phyloP scores from a whole-genome alignment of 768 basidiomycete species.

The Xerocomus spinulosus region DNA sequence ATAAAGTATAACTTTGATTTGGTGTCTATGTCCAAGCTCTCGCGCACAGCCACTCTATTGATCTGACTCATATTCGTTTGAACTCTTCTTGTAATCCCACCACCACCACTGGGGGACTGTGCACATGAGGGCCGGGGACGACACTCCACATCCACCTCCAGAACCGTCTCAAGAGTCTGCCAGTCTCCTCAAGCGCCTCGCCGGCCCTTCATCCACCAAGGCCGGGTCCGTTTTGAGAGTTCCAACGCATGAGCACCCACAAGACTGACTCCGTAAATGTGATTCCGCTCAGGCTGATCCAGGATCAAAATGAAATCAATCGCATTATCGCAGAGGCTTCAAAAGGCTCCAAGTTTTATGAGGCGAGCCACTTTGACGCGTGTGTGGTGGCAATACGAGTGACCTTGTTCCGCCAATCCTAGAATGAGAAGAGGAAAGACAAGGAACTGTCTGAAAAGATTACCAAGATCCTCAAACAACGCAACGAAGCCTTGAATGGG shows the following conservation, averaged over 20 bases:
- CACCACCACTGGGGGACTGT: too few species aligned
- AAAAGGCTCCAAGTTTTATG: constrained; percentile 90
- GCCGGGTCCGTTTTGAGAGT: constrained; percentile 57
- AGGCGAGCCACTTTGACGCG: constrained; percentile 41
- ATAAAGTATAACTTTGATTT: neutral
- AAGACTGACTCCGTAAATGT: constrained; percentile 8
- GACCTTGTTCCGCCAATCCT: constrained; percentile 4
- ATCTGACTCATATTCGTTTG: too few species aligned
- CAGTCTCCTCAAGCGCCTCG: constrained; percentile 73
- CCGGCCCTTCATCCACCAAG: constrained; percentile 86
- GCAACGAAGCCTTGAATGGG: constrained; percentile 53
- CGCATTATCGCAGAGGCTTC: constrained; percentile 85
- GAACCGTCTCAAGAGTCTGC: constrained; percentile 55
- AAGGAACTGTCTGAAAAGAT: constrained; percentile 79
- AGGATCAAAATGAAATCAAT: constrained; percentile 82
- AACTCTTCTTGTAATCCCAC: too few species aligned
- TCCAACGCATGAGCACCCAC: neutral
- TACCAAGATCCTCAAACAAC: constrained; percentile 56
- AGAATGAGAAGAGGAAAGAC: constrained; percentile 91
- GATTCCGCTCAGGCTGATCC: constrained; percentile 47
- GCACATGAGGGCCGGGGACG: constrained; percentile 18
- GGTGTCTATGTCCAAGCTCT: too few species aligned
- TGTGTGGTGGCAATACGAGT: neutral
- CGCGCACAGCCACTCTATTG: constrained; percentile 10
- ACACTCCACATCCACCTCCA: constrained; percentile 18